phyloP scores from a whole-genome alignment of 371 early-diverging fungal species.

The Mycotypha africana region DNA sequence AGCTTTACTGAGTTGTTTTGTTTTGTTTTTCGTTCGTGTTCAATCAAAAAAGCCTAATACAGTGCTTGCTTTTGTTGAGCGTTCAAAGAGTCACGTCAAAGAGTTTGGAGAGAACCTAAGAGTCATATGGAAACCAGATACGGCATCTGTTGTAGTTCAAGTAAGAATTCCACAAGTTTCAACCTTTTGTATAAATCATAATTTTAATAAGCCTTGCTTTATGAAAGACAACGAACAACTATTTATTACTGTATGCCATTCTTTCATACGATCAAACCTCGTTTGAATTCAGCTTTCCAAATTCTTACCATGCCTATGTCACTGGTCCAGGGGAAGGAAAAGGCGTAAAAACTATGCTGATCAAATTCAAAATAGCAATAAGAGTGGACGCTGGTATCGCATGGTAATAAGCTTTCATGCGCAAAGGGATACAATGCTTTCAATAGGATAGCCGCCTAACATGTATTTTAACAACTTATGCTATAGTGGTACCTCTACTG shows the following conservation, averaged over 20 bases:
- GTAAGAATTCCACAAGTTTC: no score
- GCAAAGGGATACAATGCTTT: not conserved
- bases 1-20: not conserved
- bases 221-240: constrained; percentile 35
- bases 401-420: constrained; percentile 29
- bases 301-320: constrained; percentile 32
- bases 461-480: no score
- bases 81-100: constrained; percentile 37
- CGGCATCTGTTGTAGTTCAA: constrained; percentile 30
- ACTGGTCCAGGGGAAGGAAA: constrained; percentile 48
- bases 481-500: constrained; percentile 36
- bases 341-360: constrained; percentile 33
- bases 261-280: constrained; percentile 37
- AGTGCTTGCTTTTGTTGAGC: constrained; percentile 39
- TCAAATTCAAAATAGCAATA: constrained; percentile 42
- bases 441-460: not conserved
- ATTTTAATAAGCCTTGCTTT: no score
- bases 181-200: no score
- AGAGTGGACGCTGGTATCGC: constrained; percentile 44
- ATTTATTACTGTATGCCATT: constrained; percentile 39
- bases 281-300: constrained; percentile 40
- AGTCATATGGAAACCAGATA: constrained; percentile 44
- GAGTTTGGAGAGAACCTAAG: constrained; percentile 44
- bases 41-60: constrained; percentile 28
- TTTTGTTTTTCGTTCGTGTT: not conserved